These are phyloP conservation scores for Boehmeria nivea DNA, from an alignment of 306 rosid genomes.

Conservation along the genomic window DNA sequence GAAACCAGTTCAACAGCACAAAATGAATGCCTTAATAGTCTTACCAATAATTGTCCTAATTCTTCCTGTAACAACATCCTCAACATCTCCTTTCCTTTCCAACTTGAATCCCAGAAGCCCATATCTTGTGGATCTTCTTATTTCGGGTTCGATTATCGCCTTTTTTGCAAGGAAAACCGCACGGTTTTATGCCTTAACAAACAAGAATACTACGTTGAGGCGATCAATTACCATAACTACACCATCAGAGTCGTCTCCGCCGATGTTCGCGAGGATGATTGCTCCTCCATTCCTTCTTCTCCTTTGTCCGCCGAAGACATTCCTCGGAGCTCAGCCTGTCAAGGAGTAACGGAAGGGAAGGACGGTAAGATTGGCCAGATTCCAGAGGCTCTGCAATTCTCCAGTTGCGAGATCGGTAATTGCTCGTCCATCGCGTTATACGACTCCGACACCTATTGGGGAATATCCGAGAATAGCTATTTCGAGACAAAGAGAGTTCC, in stretches of 20 bases:
- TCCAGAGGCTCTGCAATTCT: not conserved
- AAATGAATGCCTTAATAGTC: no score
- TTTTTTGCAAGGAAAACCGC: conserved; percentile 1
- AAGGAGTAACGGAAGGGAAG: no score
- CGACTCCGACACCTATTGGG: not conserved
- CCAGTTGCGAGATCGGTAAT: not conserved
- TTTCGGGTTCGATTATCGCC: not conserved
- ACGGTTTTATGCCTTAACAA: not conserved
- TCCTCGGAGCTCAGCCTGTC: not conserved
- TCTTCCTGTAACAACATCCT: not conserved
- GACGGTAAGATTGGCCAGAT: not conserved
- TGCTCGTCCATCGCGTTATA: not conserved
- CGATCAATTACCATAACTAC: conserved; percentile 1
- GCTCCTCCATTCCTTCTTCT: not conserved
- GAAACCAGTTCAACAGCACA: no score
- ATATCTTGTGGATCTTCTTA: no score
- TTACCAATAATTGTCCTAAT: no score
- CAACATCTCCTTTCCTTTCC: not conserved
- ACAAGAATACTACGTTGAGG: not conserved
- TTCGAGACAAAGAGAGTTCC: not conserved
- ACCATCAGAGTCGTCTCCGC: not conserved
- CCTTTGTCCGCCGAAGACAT: not conserved
- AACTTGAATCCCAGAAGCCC: not conserved
- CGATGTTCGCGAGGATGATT: not conserved
- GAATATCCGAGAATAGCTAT: not conserved